Conservation (phyloP, 108 stramenopile genomes). For the Fragilaria crotonensis region DNA sequence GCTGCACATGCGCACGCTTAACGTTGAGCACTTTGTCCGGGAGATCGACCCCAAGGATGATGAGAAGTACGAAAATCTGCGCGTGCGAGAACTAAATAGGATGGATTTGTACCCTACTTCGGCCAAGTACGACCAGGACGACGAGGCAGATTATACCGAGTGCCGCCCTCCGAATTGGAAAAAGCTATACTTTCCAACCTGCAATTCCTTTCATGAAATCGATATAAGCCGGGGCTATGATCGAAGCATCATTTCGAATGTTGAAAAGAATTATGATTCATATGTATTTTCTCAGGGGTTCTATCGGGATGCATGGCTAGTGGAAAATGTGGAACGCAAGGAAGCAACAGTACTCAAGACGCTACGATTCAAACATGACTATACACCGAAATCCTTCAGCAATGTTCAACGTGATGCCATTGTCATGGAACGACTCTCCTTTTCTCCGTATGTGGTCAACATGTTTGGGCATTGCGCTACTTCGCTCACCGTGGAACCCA, state of each 20-base stretch:
- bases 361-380: conserved; percentile 19
- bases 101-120: background rate
- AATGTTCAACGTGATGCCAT: conserved; percentile 35
- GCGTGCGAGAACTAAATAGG: background rate
- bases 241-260: background rate
- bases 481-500: conserved; percentile 28
- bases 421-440: conserved; percentile 35
- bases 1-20: background rate
- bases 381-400: background rate
- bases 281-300: conserved; percentile 36
- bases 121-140: background rate
- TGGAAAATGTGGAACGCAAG: conserved; percentile 28
- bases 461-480: conserved; percentile 38
- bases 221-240: conserved; percentile 31
- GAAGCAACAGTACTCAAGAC: conserved; percentile 37
- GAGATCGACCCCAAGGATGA: background rate
- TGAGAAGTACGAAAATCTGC: background rate
- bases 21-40: background rate
- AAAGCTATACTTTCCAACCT: conserved; percentile 35
- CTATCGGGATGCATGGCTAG: conserved; percentile 58
- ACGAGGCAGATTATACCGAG: background rate
- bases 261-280: conserved; percentile 2
- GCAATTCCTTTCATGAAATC: conserved; percentile 46
- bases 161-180: conserved; percentile 18
- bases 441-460: conserved; percentile 25